A percentile compares a stretch with the other conserved stretches of the same genome.
Conservation (phyloP, 148 eudicot species). For the Gaultheria prostrata region DNA sequence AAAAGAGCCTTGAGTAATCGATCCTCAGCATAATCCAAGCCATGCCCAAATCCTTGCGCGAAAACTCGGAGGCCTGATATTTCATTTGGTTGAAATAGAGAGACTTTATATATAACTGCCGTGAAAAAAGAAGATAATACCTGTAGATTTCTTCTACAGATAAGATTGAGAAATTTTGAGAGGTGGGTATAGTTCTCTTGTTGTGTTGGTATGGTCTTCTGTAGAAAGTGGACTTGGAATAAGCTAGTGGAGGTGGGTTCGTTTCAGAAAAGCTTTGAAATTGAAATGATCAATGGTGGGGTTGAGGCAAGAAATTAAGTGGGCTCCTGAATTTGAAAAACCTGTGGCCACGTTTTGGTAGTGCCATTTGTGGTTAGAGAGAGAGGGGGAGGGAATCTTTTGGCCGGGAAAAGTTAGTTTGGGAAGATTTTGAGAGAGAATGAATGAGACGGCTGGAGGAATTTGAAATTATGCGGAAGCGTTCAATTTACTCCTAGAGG, state of each 20-base stretch:
- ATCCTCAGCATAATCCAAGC: conserved; percentile 71
- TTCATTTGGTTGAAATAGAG: conserved; percentile 27
- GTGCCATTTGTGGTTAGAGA: conserved; percentile 38
- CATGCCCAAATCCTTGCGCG: conserved; percentile 46
- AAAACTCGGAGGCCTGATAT: conserved; percentile 29
- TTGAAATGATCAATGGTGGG: background rate
- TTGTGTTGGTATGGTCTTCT: background rate
- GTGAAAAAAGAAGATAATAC: background rate
- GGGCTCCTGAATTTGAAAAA: conserved; percentile 63
- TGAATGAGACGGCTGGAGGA: background rate
- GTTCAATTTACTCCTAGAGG: too few species aligned
- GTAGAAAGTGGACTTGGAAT: background rate
- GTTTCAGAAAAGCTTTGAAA: conserved; percentile 13
- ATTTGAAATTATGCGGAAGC: too few species aligned
- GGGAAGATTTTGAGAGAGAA: conserved; percentile 3
- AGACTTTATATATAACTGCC: background rate
- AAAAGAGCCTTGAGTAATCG: conserved; percentile 70
- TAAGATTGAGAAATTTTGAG: conserved; percentile 7
- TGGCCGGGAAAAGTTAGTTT: too few species aligned
- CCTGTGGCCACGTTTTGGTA: conserved; percentile 46
- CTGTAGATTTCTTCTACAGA: conserved; percentile 11
- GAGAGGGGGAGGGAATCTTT: background rate
- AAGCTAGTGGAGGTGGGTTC: conserved; percentile 16
- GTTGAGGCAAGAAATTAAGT: conserved; percentile 1
- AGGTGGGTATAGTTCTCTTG: conserved; percentile 8